Percentiles rank a stretch among this genome's conserved stretches.
These are phyloP conservation scores for Hypsizygus ulmarius DNA, from an alignment of 1,284 basidiomycete species.

Conservation along the genomic window DNA sequence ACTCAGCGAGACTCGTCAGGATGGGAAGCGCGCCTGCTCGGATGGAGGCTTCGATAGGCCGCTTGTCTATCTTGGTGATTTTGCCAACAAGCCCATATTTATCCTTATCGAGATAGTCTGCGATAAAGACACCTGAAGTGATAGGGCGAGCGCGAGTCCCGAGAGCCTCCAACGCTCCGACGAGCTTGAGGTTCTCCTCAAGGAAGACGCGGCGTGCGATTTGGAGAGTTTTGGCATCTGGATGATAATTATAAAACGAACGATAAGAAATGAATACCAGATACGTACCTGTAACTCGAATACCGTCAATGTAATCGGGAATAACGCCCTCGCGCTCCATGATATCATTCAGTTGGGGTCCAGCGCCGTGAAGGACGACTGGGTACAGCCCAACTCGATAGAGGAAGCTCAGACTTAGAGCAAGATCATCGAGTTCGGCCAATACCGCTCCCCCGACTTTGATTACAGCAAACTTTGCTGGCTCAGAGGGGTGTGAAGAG, in stretches of 20 bases:
- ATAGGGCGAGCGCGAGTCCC: conserved; percentile 95
- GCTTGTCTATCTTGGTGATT: conserved; percentile 90
- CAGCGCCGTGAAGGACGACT: conserved; percentile 91
- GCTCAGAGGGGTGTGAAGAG: conserved; percentile 77
- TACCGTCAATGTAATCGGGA: conserved; percentile 94
- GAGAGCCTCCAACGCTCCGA: conserved; percentile 85
- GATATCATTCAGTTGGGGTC: conserved; percentile 92
- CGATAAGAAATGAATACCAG: not conserved
- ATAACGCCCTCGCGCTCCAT: conserved; percentile 88
- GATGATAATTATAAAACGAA: conserved; percentile 6
- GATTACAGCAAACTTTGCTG: conserved; percentile 91
- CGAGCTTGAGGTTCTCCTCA: conserved; percentile 92
- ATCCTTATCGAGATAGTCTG: conserved; percentile 89
- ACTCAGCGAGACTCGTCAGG: conserved; percentile 89
- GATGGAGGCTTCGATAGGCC: conserved; percentile 92
- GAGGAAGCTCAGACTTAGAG: conserved; percentile 89
- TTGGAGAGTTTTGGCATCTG: conserved; percentile 85
- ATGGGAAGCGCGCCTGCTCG: conserved; percentile 92
- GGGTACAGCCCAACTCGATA: conserved; percentile 94
- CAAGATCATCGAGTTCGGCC: conserved; percentile 86
- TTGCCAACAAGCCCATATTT: conserved; percentile 96
- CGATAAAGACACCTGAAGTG: conserved; percentile 93
- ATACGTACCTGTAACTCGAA: conserved; percentile 82
- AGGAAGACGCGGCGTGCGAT: conserved; percentile 94
- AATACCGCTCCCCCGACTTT: conserved; percentile 94